Evolutionary conservation across 768 basidiomycete genomes (phyloP).

Genomic region (Paxillus rubicundulus): DNA sequence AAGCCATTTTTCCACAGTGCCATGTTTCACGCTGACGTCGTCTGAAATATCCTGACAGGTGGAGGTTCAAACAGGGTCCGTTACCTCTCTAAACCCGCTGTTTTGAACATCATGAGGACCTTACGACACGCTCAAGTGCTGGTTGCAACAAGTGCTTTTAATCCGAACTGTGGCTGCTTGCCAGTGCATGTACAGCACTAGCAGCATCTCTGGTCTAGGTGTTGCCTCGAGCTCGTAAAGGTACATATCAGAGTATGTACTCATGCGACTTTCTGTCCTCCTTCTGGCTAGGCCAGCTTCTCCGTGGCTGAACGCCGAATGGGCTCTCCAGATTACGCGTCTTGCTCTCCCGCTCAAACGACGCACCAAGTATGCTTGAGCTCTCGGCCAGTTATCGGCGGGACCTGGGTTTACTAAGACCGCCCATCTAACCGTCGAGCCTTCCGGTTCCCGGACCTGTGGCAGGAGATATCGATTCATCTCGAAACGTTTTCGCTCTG

Average conservation of each 20-base stretch:
- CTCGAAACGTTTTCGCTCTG: too few species aligned
- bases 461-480: too few species aligned
- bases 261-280: not conserved
- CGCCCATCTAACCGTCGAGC: not conserved
- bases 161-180: too few species aligned
- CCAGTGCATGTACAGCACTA: too few species aligned
- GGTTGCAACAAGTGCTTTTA: too few species aligned
- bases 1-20: constrained; percentile 14
- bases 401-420: not conserved
- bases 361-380: not conserved
- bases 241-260: too few species aligned
- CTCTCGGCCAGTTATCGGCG: not conserved
- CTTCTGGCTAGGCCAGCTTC: too few species aligned
- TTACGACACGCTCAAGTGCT: not conserved
- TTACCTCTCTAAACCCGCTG: constrained; percentile 7
- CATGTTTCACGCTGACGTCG: not conserved
- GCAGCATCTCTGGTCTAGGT: too few species aligned
- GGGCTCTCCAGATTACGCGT: not conserved
- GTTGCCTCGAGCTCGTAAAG: too few species aligned
- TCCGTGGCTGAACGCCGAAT: too few species aligned
- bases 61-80: not conserved
- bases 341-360: not conserved
- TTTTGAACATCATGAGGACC: not conserved
- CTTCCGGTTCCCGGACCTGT: too few species aligned
- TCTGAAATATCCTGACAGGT: too few species aligned